These are phyloP conservation scores for Gloeostereum incarnatum DNA, from an alignment of 768 basidiomycete genomes.

Conservation along the genomic window DNA sequence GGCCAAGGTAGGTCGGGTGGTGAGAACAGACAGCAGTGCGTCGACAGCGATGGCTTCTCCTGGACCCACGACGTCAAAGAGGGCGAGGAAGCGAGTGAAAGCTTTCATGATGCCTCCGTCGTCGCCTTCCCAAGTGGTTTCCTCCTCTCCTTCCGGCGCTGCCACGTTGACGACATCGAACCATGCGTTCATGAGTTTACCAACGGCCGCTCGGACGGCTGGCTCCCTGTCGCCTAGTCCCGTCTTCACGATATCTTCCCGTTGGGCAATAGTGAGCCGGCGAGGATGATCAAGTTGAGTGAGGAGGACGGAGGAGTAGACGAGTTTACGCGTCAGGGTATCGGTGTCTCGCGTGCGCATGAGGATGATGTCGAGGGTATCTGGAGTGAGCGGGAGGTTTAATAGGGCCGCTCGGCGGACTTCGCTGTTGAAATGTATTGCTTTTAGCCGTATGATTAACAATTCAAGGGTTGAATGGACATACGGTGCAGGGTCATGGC, in stretches of 20 bases:
- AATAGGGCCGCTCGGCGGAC: conserved; percentile 87
- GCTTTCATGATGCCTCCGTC: conserved; percentile 39
- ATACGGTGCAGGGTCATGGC: conserved; percentile 64
- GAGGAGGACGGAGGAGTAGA: conserved; percentile 63
- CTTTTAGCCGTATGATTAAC: neutral
- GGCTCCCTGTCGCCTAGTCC: conserved; percentile 89
- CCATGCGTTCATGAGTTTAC: conserved; percentile 74
- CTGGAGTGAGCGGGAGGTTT: conserved; percentile 55
- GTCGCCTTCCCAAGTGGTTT: conserved; percentile 26
- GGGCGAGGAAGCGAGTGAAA: conserved; percentile 30
- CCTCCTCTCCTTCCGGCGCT: conserved; percentile 18
- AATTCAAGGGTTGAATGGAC: conserved; percentile 12
- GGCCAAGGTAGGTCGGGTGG: conserved; percentile 58
- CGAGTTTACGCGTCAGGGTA: conserved; percentile 64
- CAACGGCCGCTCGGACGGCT: conserved; percentile 72
- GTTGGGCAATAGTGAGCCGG: conserved; percentile 66
- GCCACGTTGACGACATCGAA: conserved; percentile 50
- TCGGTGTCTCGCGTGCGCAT: conserved; percentile 83
- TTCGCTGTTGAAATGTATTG: conserved; percentile 37
- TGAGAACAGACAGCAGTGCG: conserved; percentile 70
- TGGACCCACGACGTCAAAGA: conserved; percentile 57
- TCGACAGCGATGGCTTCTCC: conserved; percentile 75
- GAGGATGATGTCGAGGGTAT: conserved; percentile 60
- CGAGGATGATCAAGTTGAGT: conserved; percentile 52
- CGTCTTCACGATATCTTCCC: conserved; percentile 78